These are phyloP conservation scores for Coelastrella sp. DNA, from an alignment of 139 green algal species.

Conservation along the genomic window DNA sequence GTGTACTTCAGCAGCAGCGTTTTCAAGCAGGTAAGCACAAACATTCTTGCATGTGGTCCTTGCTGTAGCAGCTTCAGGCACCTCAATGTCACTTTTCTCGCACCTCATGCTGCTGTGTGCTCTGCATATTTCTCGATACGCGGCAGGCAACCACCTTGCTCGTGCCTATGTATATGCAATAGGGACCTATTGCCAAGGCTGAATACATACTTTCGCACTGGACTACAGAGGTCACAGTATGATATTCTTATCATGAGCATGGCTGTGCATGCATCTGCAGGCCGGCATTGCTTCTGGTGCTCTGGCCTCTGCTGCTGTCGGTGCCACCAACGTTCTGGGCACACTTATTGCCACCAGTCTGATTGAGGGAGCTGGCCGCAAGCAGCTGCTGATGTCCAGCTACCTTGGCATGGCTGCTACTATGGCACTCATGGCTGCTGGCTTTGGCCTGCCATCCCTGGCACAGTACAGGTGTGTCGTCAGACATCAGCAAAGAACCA, in stretches of 20 bases:
- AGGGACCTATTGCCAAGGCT: too few relatives aligned
- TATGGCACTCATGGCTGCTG: conserved; percentile 86
- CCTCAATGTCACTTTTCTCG: too few relatives aligned
- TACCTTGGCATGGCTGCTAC: conserved; percentile 59
- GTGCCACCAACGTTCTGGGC: conserved; percentile 90
- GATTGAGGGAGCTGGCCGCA: conserved; percentile 88
- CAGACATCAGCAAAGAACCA: too few relatives aligned
- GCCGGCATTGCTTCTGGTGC: conserved; percentile 90
- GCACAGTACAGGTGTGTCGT: conserved; percentile 48
- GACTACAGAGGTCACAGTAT: too few relatives aligned
- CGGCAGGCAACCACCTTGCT: too few relatives aligned
- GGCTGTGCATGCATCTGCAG: conserved; percentile 49
- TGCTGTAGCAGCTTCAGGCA: too few relatives aligned
- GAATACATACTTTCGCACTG: too few relatives aligned
- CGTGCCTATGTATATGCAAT: too few relatives aligned
- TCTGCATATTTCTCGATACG: too few relatives aligned
- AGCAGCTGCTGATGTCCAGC: conserved; percentile 81
- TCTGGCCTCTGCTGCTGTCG: conserved; percentile 89
- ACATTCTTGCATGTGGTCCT: not conserved
- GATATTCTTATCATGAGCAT: not conserved
- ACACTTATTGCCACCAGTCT: conserved; percentile 82
- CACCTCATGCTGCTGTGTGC: too few relatives aligned
- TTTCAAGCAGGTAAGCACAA: conserved; percentile 87
- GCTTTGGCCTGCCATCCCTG: conserved; percentile 77
- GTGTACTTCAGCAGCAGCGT: conserved; percentile 96